A percentile compares a stretch with the other conserved stretches of the same genome.
Evolutionary conservation across 2,329 filamentous ascomycete species (phyloP).

Genomic region (Trichoderma sp.): DNA sequence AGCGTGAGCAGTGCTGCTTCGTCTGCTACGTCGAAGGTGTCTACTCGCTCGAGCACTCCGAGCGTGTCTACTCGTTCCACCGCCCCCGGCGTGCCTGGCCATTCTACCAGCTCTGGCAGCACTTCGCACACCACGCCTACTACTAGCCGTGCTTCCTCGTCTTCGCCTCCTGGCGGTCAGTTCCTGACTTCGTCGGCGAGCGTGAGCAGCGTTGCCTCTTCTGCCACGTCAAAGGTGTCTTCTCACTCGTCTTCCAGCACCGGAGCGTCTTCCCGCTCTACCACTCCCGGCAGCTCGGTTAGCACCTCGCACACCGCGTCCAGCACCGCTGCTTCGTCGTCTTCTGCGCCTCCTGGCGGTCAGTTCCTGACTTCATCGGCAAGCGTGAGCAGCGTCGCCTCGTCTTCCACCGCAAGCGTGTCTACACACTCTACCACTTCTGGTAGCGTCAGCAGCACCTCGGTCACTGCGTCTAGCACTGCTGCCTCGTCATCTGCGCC

Average conservation of each 20-base stretch:
- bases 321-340: background rate
- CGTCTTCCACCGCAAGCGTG: background rate
- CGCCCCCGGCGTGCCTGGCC: background rate
- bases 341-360: background rate
- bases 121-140: too few species aligned
- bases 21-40: background rate
- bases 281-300: background rate
- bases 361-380: slow-evolving; percentile 6
- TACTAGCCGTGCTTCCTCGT: background rate
- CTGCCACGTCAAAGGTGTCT: background rate
- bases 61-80: background rate
- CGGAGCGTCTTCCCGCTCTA: too few species aligned
- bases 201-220: background rate
- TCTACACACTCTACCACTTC: background rate
- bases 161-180: slow-evolving; percentile 2
- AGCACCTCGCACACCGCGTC: too few species aligned
- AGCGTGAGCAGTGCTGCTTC: background rate
- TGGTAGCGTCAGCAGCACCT: too few species aligned
- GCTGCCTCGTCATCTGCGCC: too few species aligned
- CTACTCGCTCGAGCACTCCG: background rate
- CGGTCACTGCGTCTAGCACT: too few species aligned
- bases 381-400: background rate
- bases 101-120: background rate
- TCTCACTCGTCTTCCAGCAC: background rate
- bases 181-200: slow-evolving; percentile 3